Evolutionary conservation across 1,284 basidiomycete genomes (phyloP), one percentile per base, ranked within the genome.

Genomic region (Microbotryum lychnidis-dioicae): DNA sequence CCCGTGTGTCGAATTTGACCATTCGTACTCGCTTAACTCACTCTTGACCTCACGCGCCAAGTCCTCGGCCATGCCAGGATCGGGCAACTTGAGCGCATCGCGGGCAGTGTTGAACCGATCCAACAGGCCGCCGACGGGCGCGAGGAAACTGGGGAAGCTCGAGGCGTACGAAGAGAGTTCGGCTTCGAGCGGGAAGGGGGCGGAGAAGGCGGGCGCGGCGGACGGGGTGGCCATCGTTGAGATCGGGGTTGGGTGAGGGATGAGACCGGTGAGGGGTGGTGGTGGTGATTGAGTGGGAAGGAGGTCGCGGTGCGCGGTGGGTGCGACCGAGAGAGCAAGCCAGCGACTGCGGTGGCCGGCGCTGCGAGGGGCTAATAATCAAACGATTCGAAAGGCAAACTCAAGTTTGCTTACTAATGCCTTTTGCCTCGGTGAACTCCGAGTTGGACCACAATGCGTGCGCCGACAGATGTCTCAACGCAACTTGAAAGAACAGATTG

Each of bases 31-130:
- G 31, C 31, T 31, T 9, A 4, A 67, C 73, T 50, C 52, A 70
- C 70, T 65, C 56, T 71, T 71, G 51, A 66, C 61, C 78, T 96
- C 92, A 77, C 89, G 89, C 71, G 87, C 86, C 68, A 96, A 80
- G 74, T 87, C 88, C 81, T 97, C 92, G 37, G 87, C 85, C 31
- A 87, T 86, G 63, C 92, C 92, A 27, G 92, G 92, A 77, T 89
- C 87, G 57, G 87, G 83, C 60, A 96, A 79, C 54, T 85, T 87
- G 69, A 92, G 80, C 21, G 57, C 47, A 50, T 69, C 61, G 37
- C 68, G 56, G 14, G 65, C 60, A 1, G 44, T 47, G 14, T 62
- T 54, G 54, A 67, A 46, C 16, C 42, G 44, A 56, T 67, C 65
- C 61, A 67, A 56, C 10, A 58, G 29, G 8, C 20, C 25, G 3